A percentile compares a stretch with the other conserved stretches of the same genome.
phyloP scores from a whole-genome alignment of 495 filamentous ascomycete species.

The Aspergillus affinis region DNA sequence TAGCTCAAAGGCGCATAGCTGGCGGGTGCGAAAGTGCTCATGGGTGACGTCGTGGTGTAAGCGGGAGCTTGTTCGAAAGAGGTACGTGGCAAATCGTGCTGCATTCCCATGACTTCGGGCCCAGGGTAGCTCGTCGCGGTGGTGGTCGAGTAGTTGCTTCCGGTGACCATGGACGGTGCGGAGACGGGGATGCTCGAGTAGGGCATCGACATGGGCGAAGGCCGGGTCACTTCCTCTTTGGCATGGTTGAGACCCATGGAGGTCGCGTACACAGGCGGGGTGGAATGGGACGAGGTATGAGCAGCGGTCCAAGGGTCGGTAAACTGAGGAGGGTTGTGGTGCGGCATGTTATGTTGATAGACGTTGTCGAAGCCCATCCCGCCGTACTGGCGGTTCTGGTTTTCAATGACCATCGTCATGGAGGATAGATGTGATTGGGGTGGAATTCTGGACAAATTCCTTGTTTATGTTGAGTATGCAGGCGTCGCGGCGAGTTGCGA shows the following conservation, averaged over 20 bases:
- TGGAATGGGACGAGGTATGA: conserved; percentile 55
- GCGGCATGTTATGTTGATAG: conserved; percentile 63
- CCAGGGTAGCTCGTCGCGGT: conserved; percentile 51
- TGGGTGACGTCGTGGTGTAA: conserved; percentile 65
- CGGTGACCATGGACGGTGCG: conserved; percentile 66
- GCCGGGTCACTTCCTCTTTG: conserved; percentile 55
- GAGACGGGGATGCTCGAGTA: conserved; percentile 71
- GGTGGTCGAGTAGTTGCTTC: conserved; percentile 63
- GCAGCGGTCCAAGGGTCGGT: conserved; percentile 83
- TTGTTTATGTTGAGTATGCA: background rate
- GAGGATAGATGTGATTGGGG: conserved; percentile 28
- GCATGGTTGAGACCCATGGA: conserved; percentile 56
- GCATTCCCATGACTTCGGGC: conserved; percentile 69
- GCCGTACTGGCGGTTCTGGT: conserved; percentile 79
- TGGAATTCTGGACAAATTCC: background rate
- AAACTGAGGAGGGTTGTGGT: conserved; percentile 77
- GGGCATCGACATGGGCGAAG: conserved; percentile 68
- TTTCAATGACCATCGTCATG: conserved; percentile 88
- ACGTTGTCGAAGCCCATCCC: conserved; percentile 79
- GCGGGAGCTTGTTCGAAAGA: conserved; percentile 58
- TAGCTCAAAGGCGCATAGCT: conserved; percentile 57
- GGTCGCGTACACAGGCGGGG: conserved; percentile 55
- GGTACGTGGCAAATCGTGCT: conserved; percentile 62
- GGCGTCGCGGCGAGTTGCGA: background rate
- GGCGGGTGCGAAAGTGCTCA: conserved; percentile 63